Evolutionary conservation across 768 basidiomycete species (phyloP).

Genomic region (Lentinula detonsa): DNA sequence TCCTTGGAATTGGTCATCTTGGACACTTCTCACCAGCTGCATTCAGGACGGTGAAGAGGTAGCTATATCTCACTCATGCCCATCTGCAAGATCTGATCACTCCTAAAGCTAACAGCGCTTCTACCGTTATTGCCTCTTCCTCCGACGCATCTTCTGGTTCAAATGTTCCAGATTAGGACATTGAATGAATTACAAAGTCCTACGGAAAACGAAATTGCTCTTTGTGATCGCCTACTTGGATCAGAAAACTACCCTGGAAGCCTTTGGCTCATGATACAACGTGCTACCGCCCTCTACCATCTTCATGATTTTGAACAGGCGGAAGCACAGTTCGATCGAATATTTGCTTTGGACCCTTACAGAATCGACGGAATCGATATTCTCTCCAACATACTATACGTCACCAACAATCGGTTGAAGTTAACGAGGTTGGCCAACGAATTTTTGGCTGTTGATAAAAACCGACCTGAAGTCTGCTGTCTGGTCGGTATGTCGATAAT

Average conservation of each 20-base stretch:
- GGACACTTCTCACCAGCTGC: slow-evolving; percentile 76
- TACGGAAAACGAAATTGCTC: slow-evolving; percentile 74
- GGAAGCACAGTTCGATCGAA: slow-evolving; percentile 77
- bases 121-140: slow-evolving; percentile 42
- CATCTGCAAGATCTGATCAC: slow-evolving; percentile 1
- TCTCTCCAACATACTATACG: slow-evolving; percentile 95
- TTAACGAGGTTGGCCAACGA: slow-evolving; percentile 89
- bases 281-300: slow-evolving; percentile 85
- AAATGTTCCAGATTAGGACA: slow-evolving; percentile 80
- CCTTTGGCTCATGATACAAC: slow-evolving; percentile 80
- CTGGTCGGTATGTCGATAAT: slow-evolving; percentile 69
- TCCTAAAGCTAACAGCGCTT: slow-evolving; percentile 38
- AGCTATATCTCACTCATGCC: slow-evolving; percentile 8
- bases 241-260: slow-evolving; percentile 74
- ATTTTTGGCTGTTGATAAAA: slow-evolving; percentile 83
- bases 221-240: slow-evolving; percentile 73
- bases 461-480: slow-evolving; percentile 94
- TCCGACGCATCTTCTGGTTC: slow-evolving; percentile 43
- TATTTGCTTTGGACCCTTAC: slow-evolving; percentile 76
- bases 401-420: slow-evolving; percentile 84
- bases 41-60: slow-evolving; percentile 87
- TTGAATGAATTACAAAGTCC: slow-evolving; percentile 87
- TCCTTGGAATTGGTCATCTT: slow-evolving; percentile 95
- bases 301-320: slow-evolving; percentile 88
- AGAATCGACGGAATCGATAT: slow-evolving; percentile 94